These are phyloP conservation scores for Macrolepiota dolichaula DNA, from an alignment of 768 basidiomycete species.

Conservation along the genomic window DNA sequence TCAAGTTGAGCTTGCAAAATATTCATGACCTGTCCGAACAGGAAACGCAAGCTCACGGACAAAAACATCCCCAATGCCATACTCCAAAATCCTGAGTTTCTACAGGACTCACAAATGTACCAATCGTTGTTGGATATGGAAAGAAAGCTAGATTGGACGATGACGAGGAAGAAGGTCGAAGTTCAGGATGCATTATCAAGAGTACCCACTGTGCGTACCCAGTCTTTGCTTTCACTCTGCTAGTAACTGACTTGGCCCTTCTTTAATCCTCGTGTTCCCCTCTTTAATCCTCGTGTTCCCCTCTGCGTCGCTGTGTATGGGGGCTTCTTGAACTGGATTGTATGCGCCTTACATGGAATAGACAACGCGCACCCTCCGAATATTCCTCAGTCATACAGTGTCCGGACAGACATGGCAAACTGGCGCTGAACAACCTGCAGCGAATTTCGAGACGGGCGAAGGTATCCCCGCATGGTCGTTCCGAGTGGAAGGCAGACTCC, in stretches of 20 bases:
- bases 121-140: constrained; percentile 85
- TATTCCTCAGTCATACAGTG: constrained; percentile 87
- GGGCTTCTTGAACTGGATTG: neutral
- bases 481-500: constrained; percentile 80
- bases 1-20: no score
- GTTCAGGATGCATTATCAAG: constrained; percentile 85
- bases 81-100: constrained; percentile 69
- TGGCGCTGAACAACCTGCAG: constrained; percentile 40
- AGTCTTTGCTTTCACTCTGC: neutral
- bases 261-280: neutral
- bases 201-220: constrained; percentile 56
- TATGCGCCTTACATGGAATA: constrained; percentile 22
- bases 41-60: constrained; percentile 77
- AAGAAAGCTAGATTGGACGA: constrained; percentile 91
- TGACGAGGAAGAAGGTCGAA: constrained; percentile 86
- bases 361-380: constrained; percentile 79
- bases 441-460: constrained; percentile 77
- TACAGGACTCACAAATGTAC: constrained; percentile 84
- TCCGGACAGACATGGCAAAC: constrained; percentile 86
- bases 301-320: no score
- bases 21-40: constrained; percentile 20
- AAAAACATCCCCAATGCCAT: constrained; percentile 77
- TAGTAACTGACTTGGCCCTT: neutral
- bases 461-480: constrained; percentile 89
- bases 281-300: neutral